These are phyloP conservation scores for Platismatia glauca DNA, from an alignment of 495 filamentous ascomycete genomes.

Conservation along the genomic window DNA sequence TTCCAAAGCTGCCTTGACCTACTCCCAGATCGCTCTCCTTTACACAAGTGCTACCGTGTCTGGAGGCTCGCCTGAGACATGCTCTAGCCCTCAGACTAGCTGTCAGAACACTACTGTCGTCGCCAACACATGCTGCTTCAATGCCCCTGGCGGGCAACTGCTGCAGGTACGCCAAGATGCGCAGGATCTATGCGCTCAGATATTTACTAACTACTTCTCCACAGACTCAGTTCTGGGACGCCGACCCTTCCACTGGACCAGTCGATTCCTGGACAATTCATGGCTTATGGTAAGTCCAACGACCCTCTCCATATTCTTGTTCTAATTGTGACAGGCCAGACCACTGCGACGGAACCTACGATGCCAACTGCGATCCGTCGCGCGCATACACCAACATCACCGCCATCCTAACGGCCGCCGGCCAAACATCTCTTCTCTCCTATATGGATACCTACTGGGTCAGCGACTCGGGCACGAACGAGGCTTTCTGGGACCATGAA, in stretches of 20 bases:
- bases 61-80: slow-evolving; percentile 29
- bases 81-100: slow-evolving; percentile 45
- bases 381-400: slow-evolving; percentile 66
- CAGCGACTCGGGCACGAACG: slow-evolving; percentile 53
- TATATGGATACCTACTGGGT: slow-evolving; percentile 81
- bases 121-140: slow-evolving; percentile 70
- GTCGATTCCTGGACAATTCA: slow-evolving; percentile 79
- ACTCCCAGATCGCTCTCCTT: slow-evolving; percentile 10
- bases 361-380: slow-evolving; percentile 59
- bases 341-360: slow-evolving; percentile 72
- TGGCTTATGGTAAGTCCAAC: slow-evolving; percentile 56
- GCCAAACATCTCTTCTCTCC: slow-evolving; percentile 50
- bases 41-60: slow-evolving; percentile 10
- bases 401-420: slow-evolving; percentile 52
- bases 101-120: slow-evolving; percentile 48
- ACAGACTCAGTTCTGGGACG: slow-evolving; percentile 85
- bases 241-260: slow-evolving; percentile 57
- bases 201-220: neutral
- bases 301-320: neutral
- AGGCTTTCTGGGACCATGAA: slow-evolving; percentile 73
- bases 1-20: slow-evolving; percentile 3
- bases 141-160: slow-evolving; percentile 68
- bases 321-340: slow-evolving; percentile 52
- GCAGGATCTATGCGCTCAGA: neutral
- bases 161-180: slow-evolving; percentile 30